Evolutionary conservation across 495 filamentous ascomycete genomes (phyloP).

Genomic region (Penicillium angulare): DNA sequence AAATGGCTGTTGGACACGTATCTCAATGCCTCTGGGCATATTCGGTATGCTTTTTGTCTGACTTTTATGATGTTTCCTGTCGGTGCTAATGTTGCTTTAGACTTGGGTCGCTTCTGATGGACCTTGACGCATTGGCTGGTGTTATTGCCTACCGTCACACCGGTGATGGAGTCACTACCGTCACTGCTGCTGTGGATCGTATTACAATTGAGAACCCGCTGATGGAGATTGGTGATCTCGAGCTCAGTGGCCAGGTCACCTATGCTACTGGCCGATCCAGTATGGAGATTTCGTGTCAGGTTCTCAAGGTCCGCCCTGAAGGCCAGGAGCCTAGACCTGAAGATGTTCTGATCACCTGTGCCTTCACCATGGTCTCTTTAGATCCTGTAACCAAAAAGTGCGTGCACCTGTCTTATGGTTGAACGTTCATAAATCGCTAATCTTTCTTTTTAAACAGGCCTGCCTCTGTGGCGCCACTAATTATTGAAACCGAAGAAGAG

Average conservation of each 20-base stretch:
- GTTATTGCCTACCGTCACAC: conserved; percentile 82
- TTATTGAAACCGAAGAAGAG: conserved; percentile 70
- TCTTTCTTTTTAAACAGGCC: conserved; percentile 40
- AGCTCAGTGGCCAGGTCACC: conserved; percentile 75
- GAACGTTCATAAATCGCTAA: conserved; percentile 6
- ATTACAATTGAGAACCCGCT: conserved; percentile 74
- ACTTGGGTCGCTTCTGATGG: conserved; percentile 74
- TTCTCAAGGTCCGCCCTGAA: conserved; percentile 59
- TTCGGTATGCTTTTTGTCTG: conserved; percentile 42
- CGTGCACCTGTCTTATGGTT: conserved; percentile 19
- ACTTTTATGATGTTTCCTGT: background rate
- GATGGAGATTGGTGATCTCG: conserved; percentile 76
- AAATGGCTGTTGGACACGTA: conserved; percentile 71
- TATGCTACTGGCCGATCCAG: conserved; percentile 78
- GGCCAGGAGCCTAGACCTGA: conserved; percentile 60
- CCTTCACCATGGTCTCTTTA: conserved; percentile 83
- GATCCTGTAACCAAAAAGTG: conserved; percentile 71
- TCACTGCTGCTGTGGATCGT: conserved; percentile 78
- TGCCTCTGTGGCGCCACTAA: conserved; percentile 55
- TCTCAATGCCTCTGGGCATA: conserved; percentile 63
- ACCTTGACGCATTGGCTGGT: conserved; percentile 78
- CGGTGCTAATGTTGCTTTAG: conserved; percentile 24
- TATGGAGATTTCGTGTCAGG: conserved; percentile 78
- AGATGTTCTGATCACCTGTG: conserved; percentile 74
- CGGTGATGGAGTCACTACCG: conserved; percentile 70